Evolutionary conservation across 2,329 filamentous ascomycete genomes (phyloP).

Genomic region (Alternaria incomplexa): DNA sequence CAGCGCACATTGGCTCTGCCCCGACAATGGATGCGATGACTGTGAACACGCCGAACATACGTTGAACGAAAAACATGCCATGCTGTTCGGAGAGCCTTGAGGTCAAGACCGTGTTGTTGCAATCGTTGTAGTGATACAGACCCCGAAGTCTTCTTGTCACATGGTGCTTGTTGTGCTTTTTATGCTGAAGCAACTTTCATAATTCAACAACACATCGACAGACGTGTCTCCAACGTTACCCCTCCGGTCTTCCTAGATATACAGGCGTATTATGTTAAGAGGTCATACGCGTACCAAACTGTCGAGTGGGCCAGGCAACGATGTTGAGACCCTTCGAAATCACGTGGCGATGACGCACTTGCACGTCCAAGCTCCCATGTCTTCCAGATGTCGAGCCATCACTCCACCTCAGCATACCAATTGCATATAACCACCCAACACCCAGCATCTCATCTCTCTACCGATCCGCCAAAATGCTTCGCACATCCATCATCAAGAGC

Average conservation of each 20-base stretch:
- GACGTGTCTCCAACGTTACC: not conserved
- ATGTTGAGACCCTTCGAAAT: not conserved
- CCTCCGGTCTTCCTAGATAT: not conserved
- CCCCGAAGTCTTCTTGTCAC: not conserved
- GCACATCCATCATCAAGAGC: constrained; percentile 49
- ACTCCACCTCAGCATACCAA: constrained; percentile 31
- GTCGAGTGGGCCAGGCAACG: not conserved
- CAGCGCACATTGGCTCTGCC: not conserved
- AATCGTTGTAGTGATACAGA: not conserved
- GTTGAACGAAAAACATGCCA: not conserved
- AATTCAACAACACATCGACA: not conserved
- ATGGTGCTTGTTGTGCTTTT: not conserved
- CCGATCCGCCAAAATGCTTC: constrained; percentile 40
- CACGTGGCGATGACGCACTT: constrained; percentile 33
- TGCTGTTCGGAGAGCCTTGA: not conserved
- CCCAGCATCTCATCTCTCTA: constrained; percentile 12
- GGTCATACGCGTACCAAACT: not conserved
- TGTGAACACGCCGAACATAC: not conserved
- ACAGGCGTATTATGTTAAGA: not conserved
- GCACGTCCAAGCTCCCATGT: constrained; percentile 23
- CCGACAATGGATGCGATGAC: not conserved
- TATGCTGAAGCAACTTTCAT: not conserved
- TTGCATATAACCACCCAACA: constrained; percentile 21
- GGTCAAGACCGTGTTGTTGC: not conserved
- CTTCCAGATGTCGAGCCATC: constrained; percentile 16